Evolutionary conservation across 129 eudicot genomes (phyloP).

Genomic region (Artemisia annua): DNA sequence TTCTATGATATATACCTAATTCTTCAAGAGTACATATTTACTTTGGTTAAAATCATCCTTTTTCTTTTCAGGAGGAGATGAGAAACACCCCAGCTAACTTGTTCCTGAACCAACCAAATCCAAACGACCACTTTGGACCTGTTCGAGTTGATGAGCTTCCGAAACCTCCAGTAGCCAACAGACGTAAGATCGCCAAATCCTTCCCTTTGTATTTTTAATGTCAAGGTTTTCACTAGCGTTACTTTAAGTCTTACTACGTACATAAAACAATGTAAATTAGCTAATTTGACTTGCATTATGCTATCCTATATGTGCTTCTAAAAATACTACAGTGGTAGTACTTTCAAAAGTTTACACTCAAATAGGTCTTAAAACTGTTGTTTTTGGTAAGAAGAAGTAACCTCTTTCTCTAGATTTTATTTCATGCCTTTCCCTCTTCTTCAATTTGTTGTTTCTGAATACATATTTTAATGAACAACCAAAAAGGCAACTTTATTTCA

Average conservation of each 20-base stretch:
- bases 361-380: slow-evolving; percentile 31
- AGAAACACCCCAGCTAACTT: slow-evolving; percentile 58
- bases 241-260: neutral
- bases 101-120: slow-evolving; percentile 63
- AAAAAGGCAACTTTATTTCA: slow-evolving; percentile 46
- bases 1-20: neutral
- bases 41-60: neutral
- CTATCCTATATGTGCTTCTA: slow-evolving; percentile 9
- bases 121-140: slow-evolving; percentile 52
- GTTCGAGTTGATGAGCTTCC: slow-evolving; percentile 81
- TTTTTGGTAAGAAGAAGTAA: slow-evolving; percentile 25
- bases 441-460: slow-evolving; percentile 35
- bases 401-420: slow-evolving; percentile 39
- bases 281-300: neutral
- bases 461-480: slow-evolving; percentile 21
- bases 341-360: slow-evolving; percentile 39
- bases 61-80: slow-evolving; percentile 69
- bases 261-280: neutral
- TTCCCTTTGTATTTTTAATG: slow-evolving; percentile 12
- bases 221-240: neutral
- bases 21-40: slow-evolving; percentile 12
- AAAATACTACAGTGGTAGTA: slow-evolving; percentile 14
- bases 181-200: slow-evolving; percentile 56
- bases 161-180: slow-evolving; percentile 78
- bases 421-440: slow-evolving; percentile 39